A percentile compares a stretch with the other conserved stretches of the same genome.
phyloP scores from a whole-genome alignment of 2,329 filamentous ascomycete genomes.

The Mariannaea elegans region DNA sequence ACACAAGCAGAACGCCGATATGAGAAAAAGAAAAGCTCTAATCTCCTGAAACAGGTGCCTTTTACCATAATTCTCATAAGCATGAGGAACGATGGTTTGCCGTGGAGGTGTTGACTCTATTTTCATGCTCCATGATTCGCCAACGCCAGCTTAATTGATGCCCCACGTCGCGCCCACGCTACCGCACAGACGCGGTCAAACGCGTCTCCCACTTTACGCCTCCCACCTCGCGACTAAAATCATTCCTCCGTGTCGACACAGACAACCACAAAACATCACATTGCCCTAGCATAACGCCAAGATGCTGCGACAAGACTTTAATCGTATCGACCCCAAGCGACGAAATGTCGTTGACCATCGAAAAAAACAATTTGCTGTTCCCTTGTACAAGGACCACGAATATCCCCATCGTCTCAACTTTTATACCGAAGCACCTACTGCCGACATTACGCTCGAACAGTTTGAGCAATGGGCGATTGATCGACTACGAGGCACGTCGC shows the following conservation, averaged over 20 bases:
- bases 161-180: conserved; percentile 30
- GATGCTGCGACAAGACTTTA: conserved; percentile 62
- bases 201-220: conserved; percentile 44
- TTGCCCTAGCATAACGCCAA: conserved; percentile 26
- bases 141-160: conserved; percentile 34
- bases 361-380: conserved; percentile 85
- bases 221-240: conserved; percentile 16
- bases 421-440: conserved; percentile 86
- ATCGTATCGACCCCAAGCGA: conserved; percentile 73
- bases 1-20: too few relatives aligned
- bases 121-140: too few relatives aligned
- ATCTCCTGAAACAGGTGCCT: too few relatives aligned
- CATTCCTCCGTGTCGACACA: conserved; percentile 5
- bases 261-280: conserved; percentile 18
- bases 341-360: conserved; percentile 80
- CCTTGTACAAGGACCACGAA: conserved; percentile 77
- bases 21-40: too few relatives aligned
- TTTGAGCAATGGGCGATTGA: conserved; percentile 99
- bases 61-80: too few relatives aligned
- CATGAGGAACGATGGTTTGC: too few relatives aligned
- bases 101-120: too few relatives aligned
- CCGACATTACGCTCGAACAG: conserved; percentile 94
- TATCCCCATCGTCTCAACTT: conserved; percentile 93
- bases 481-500: conserved; percentile 74
- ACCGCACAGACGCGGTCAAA: conserved; percentile 41